phyloP scores from a whole-genome alignment of 164 flowering plant species.

The Akebia trifoliata region DNA sequence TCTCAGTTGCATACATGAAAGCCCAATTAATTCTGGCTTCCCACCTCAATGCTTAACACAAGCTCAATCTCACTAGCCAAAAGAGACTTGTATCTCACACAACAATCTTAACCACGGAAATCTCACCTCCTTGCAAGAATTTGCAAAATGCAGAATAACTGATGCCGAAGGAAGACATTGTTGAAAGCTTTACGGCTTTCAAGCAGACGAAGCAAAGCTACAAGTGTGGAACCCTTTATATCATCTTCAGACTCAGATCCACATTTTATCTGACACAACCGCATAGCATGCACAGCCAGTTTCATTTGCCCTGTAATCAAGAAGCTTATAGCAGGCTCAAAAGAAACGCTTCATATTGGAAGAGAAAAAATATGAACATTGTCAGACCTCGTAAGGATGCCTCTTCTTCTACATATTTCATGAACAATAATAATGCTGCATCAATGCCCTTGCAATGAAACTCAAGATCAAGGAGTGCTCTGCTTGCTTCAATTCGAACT shows the following conservation, averaged over 20 bases:
- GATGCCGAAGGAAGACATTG: slow-evolving; percentile 81
- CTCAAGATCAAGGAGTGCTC: slow-evolving; percentile 86
- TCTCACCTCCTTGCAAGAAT: slow-evolving; percentile 69
- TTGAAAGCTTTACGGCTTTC: slow-evolving; percentile 72
- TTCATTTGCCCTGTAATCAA: slow-evolving; percentile 72
- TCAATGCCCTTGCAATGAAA: slow-evolving; percentile 64
- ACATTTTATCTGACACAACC: slow-evolving; percentile 57
- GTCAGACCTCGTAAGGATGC: slow-evolving; percentile 63
- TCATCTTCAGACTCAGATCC: slow-evolving; percentile 33
- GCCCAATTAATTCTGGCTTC: too few species aligned
- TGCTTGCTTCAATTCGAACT: slow-evolving; percentile 80
- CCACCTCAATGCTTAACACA: too few species aligned
- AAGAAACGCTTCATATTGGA: background rate
- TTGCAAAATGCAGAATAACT: slow-evolving; percentile 85
- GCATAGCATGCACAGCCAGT: slow-evolving; percentile 60
- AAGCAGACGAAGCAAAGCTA: slow-evolving; percentile 62
- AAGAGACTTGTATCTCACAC: too few species aligned
- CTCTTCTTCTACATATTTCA: slow-evolving; percentile 59
- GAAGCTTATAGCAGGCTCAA: slow-evolving; percentile 7
- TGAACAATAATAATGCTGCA: slow-evolving; percentile 64
- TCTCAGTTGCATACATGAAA: too few species aligned
- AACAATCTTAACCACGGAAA: too few species aligned
- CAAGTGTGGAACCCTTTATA: slow-evolving; percentile 49
- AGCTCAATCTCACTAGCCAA: too few species aligned
- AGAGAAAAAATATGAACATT: slow-evolving; percentile 1